These are phyloP conservation scores for Alternaria viburni DNA, from an alignment of 2,329 filamentous ascomycete genomes.

Conservation along the genomic window DNA sequence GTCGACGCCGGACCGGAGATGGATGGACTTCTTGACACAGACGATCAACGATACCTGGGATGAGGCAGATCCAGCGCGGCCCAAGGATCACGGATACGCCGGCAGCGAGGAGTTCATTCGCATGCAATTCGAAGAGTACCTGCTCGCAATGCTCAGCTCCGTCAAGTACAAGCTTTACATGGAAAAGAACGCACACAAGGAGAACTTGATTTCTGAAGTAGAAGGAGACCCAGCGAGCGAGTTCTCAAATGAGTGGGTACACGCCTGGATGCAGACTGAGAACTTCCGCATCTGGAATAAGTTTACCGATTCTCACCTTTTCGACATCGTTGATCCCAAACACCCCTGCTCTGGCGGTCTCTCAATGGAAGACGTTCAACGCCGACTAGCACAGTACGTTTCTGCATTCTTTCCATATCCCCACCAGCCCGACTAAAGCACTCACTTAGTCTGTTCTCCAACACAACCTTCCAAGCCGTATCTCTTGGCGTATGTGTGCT, in stretches of 20 bases:
- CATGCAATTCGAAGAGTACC: constrained; percentile 95
- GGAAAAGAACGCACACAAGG: constrained; percentile 56
- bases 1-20: constrained; percentile 85
- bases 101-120: constrained; percentile 98
- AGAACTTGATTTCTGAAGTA: constrained; percentile 65
- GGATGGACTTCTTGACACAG: constrained; percentile 95
- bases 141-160: constrained; percentile 84
- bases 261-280: constrained; percentile 85
- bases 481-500: constrained; percentile 43
- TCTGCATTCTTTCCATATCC: constrained; percentile 14
- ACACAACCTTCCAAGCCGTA: constrained; percentile 37
- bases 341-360: constrained; percentile 94
- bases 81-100: constrained; percentile 93
- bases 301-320: constrained; percentile 77
- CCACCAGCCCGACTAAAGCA: constrained; percentile 32
- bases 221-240: constrained; percentile 86
- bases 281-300: constrained; percentile 90
- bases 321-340: constrained; percentile 90
- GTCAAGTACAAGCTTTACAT: constrained; percentile 78
- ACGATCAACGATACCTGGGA: constrained; percentile 98
- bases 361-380: constrained; percentile 91
- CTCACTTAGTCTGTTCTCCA: constrained; percentile 36
- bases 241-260: constrained; percentile 83
- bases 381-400: constrained; percentile 74
- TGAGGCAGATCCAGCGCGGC: constrained; percentile 81